Percentiles rank a stretch among this genome's conserved stretches.
Conservation (phyloP, 257 asterid genomes). For the Nicotiana tomentosiformis region DNA sequence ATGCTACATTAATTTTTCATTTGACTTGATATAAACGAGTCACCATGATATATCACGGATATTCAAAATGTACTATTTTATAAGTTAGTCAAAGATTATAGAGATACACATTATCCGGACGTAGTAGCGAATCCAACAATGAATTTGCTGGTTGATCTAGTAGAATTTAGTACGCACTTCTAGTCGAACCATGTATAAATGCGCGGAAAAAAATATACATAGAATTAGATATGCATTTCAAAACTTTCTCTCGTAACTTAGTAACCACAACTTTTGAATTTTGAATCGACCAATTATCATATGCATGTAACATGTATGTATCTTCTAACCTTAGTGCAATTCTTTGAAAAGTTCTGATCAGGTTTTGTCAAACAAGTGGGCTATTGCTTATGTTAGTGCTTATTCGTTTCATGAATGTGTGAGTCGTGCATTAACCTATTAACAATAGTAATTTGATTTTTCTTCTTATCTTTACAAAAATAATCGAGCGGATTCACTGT, state of each 20-base stretch:
- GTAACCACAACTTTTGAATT: neutral
- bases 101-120: neutral
- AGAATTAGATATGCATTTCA: neutral
- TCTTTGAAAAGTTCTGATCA: slow-evolving; percentile 11
- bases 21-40: neutral
- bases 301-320: neutral
- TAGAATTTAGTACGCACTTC: neutral
- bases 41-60: neutral
- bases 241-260: neutral
- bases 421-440: neutral
- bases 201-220: too few relatives aligned
- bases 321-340: neutral
- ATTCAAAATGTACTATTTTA: neutral
- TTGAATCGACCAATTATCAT: neutral
- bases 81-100: neutral
- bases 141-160: too few relatives aligned
- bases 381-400: neutral
- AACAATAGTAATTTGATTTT: slow-evolving; percentile 2
- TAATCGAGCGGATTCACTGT: too few relatives aligned
- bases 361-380: slow-evolving; percentile 7
- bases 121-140: neutral
- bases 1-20: neutral
- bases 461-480: neutral
- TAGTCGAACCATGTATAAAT: neutral
- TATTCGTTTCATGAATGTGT: neutral